Evolutionary conservation across 2,329 filamentous ascomycete species (phyloP).

Genomic region (Sordariomycetes sp.): DNA sequence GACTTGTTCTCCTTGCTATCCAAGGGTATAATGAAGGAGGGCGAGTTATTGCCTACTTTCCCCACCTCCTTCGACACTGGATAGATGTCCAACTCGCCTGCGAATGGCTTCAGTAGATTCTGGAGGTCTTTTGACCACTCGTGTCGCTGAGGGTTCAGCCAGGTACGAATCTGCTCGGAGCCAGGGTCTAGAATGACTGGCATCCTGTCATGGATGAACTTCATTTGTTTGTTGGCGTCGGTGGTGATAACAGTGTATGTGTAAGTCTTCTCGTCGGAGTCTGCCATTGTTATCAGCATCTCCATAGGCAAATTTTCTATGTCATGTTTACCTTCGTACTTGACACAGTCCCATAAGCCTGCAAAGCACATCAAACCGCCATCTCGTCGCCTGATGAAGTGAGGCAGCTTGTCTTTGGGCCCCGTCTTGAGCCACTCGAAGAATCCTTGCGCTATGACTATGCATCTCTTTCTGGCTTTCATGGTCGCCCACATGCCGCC

Average conservation of each 20-base stretch:
- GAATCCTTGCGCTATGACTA: constrained; percentile 85
- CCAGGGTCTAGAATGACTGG: constrained; percentile 80
- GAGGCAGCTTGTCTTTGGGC: constrained; percentile 69
- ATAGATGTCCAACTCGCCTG: constrained; percentile 74
- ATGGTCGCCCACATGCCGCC: constrained; percentile 87
- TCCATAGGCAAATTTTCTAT: background rate
- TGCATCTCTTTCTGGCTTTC: constrained; percentile 81
- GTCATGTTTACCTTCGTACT: constrained; percentile 56
- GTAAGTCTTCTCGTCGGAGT: constrained; percentile 56
- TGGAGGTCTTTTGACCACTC: constrained; percentile 78
- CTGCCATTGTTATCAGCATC: constrained; percentile 4
- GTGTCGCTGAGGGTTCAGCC: constrained; percentile 65
- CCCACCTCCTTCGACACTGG: constrained; percentile 82
- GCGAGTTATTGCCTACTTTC: constrained; percentile 87
- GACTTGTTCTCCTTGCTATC: constrained; percentile 81
- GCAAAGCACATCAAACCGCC: constrained; percentile 81
- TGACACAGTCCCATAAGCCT: constrained; percentile 83
- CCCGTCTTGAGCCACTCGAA: constrained; percentile 89
- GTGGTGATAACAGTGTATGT: constrained; percentile 95
- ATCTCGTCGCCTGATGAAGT: constrained; percentile 77
- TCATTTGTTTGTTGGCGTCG: constrained; percentile 70
- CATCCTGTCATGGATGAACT: constrained; percentile 91
- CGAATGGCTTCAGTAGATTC: constrained; percentile 66
- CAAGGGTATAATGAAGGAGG: constrained; percentile 73
- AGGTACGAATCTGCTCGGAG: constrained; percentile 58